Evolutionary conservation across 768 basidiomycete species (phyloP).

Genomic region (Krasilnikovozyma curviuscula): DNA sequence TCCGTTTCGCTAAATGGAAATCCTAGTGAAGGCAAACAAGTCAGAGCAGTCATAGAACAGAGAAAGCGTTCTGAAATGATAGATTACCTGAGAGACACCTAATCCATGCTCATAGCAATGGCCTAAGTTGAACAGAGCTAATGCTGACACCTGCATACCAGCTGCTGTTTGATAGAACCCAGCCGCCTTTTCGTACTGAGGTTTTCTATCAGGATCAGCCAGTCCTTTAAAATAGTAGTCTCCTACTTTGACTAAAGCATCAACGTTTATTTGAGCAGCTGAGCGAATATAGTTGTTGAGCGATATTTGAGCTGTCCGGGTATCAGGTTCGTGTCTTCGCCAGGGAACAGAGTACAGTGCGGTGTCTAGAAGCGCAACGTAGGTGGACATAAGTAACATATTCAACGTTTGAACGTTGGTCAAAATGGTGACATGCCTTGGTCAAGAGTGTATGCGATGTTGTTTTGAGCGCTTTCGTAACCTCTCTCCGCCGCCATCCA

Average conservation of each 20-base stretch:
- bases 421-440: slow-evolving; percentile 39
- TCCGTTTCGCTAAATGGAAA: slow-evolving; percentile 87
- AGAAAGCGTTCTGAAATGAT: neutral
- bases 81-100: slow-evolving; percentile 61
- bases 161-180: slow-evolving; percentile 82
- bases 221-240: slow-evolving; percentile 91
- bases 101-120: slow-evolving; percentile 99
- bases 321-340: slow-evolving; percentile 22
- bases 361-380: neutral
- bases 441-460: slow-evolving; percentile 77
- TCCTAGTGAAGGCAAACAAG: slow-evolving; percentile 35
- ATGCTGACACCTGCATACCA: slow-evolving; percentile 73
- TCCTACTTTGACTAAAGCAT: slow-evolving; percentile 90
- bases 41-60: too few species aligned
- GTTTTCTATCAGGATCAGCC: slow-evolving; percentile 52
- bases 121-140: slow-evolving; percentile 95
- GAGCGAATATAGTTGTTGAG: slow-evolving; percentile 88
- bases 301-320: slow-evolving; percentile 62
- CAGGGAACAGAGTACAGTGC: slow-evolving; percentile 7
- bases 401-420: neutral
- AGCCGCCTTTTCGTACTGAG: slow-evolving; percentile 70
- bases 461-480: slow-evolving; percentile 81
- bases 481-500: slow-evolving; percentile 88
- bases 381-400: neutral
- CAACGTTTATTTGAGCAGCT: slow-evolving; percentile 82